Conservation (phyloP, 2,329 filamentous ascomycete genomes). For the Sclerotiophoma versabilis region DNA sequence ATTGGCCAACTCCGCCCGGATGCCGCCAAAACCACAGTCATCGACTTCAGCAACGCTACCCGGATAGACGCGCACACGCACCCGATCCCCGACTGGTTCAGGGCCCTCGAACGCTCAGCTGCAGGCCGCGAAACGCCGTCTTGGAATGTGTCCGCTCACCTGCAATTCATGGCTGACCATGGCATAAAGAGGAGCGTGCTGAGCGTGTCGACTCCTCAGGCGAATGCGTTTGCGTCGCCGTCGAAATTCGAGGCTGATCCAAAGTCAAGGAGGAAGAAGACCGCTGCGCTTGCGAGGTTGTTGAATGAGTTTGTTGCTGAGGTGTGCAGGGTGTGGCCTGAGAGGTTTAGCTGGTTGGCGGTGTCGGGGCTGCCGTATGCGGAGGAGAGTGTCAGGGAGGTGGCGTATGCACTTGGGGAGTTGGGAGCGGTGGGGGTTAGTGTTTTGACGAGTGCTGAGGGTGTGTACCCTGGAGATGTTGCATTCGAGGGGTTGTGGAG, state of each 20-base stretch:
- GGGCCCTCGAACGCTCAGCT: constrained; percentile 40
- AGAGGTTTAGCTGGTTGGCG: constrained; percentile 39
- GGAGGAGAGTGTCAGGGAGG: constrained; percentile 37
- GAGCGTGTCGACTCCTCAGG: constrained; percentile 45
- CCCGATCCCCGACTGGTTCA: constrained; percentile 46
- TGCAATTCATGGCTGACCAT: constrained; percentile 43
- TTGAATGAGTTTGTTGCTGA: constrained; percentile 44
- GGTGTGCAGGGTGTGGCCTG: constrained; percentile 33
- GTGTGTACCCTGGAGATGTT: constrained; percentile 41
- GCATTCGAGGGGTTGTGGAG: constrained; percentile 37
- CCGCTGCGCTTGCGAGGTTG: constrained; percentile 43
- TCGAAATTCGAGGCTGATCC: constrained; percentile 12
- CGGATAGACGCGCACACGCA: constrained; percentile 49
- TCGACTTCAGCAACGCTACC: constrained; percentile 27
- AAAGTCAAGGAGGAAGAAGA: constrained; percentile 26
- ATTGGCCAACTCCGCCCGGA: constrained; percentile 33
- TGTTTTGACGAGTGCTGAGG: constrained; percentile 46
- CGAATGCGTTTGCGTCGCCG: constrained; percentile 38
- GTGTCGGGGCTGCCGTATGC: constrained; percentile 42
- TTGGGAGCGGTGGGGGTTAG: constrained; percentile 42
- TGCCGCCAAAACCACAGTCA: constrained; percentile 1
- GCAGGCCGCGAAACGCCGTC: constrained; percentile 44
- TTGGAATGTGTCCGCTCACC: constrained; percentile 39
- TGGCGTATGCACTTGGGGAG: constrained; percentile 38
- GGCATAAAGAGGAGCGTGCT: constrained; percentile 40